A percentile compares a stretch with the other conserved stretches of the same genome.
phyloP scores from a whole-genome alignment of 2,329 filamentous ascomycete genomes.

The Mycosphaerelloides madeirae region DNA sequence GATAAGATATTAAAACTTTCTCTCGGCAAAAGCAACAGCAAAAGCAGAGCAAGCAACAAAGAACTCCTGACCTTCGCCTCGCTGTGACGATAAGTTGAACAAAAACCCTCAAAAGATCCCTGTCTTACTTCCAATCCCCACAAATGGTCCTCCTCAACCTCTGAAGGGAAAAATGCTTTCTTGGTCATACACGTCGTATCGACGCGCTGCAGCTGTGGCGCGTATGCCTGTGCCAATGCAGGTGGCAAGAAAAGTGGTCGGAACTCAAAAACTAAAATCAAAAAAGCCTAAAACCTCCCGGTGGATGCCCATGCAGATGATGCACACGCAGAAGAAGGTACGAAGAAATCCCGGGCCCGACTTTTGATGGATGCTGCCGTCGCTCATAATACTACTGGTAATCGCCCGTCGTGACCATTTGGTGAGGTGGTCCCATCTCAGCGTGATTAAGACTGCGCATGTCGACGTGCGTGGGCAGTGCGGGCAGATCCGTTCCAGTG shows the following conservation, averaged over 20 bases:
- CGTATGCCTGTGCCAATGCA: constrained; percentile 1
- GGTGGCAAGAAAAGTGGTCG: not conserved
- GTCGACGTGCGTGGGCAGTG: constrained; percentile 33
- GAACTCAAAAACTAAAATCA: constrained; percentile 1
- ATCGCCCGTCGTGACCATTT: constrained; percentile 42
- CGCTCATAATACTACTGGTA: constrained; percentile 31
- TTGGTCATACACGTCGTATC: constrained; percentile 12
- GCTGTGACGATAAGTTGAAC: constrained; percentile 2
- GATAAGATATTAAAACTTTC: too few species aligned
- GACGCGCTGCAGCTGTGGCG: constrained; percentile 11
- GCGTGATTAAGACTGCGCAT: constrained; percentile 31
- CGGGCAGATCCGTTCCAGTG: constrained; percentile 23
- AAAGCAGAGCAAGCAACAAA: not conserved
- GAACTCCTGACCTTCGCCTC: constrained; percentile 8
- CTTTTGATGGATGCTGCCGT: constrained; percentile 3
- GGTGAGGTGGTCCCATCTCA: constrained; percentile 40
- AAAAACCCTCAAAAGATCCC: constrained; percentile 1
- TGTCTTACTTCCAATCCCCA: constrained; percentile 1
- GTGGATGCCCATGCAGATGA: not conserved
- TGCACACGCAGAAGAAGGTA: not conserved
- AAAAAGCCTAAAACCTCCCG: too few species aligned
- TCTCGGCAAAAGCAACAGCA: too few species aligned
- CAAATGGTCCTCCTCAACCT: not conserved
- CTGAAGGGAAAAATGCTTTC: constrained; percentile 2
- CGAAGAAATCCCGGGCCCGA: not conserved